Evolutionary conservation across 192 early-diverging fungal species (phyloP), one percentile per base, ranked within the genome.

Genomic region (Mortierella hygrophila): DNA sequence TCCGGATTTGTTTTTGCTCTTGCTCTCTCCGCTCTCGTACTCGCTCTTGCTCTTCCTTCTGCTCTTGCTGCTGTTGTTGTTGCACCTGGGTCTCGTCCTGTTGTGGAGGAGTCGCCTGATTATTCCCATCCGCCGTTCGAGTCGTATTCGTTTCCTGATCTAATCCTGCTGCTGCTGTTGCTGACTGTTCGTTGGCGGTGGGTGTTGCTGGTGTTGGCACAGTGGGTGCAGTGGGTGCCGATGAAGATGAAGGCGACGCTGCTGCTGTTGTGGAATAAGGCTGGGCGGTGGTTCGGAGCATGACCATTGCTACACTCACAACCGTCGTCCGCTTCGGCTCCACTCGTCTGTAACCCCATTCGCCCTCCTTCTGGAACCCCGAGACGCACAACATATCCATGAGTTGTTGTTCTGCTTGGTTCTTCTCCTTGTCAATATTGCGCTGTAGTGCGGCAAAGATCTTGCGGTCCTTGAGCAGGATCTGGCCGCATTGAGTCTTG

Each of bases 321-420:
- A 95, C 91, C 15, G 94, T 90, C 9, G 94, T 93, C 63, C 88
- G 85, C 55, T 89, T 85, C 3, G 95, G 94, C 77, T 96, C 95
- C 32, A 92, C 78, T 46, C 89, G 85, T 57, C 95, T 91, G 79
- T 95, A 95, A 4, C 93, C 93, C 95, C 95, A 96, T 32, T 90
- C 85, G 65, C 93, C 94, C 37, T 93, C 90, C 52, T 89, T 88
- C 41, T 92, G 89, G 80, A 96, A 96, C n/a, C 94, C 95, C 29
- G 94, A 94, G 57, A 94, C 90, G 78, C 95, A 95, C 7, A 96
- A 89, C 93, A 96, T 94, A 76, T 95, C 94, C 52, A 96, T 95
- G 46, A 96, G 88, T 90, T 96, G 95, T 81, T 95, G 95, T 70
- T 96, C 92, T 1, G 91, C 92, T 38, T 90, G 86, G 44, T 93